Evolutionary conservation across 2,329 filamentous ascomycete species (phyloP), one percentile per base, ranked within the genome.

Genomic region (Venturia aucupariae): DNA sequence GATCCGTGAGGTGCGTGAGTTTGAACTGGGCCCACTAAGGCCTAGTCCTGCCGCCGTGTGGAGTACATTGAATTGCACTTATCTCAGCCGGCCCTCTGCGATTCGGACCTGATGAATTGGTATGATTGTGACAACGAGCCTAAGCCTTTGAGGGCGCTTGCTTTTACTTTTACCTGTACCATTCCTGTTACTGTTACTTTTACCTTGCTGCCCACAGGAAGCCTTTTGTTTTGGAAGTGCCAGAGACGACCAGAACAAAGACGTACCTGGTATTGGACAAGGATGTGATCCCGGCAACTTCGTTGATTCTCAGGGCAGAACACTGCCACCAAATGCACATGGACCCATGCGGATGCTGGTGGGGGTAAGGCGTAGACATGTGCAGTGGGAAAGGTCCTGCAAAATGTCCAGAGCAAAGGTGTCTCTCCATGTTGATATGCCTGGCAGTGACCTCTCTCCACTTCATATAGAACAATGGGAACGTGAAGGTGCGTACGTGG

Each of bases 261-360:
- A 57, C 1, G 51, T n/a, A 7, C 8, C 5, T 13, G 5, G 30
- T 57, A 57, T 57, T 35, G 51, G 51, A n/a, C 51, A 35, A 57
- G 51, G 51, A 22, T 57, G 13, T n/a, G 51, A 35, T 35, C 51
- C 51, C 51, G 35, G 51, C 51, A 57, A 19, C 10, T 32, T 38
- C 30, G 30, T 32, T 27, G 10, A 57, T 57, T 22, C 30, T 57
- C 51, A 57, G 51, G 51, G 51, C 51, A 57, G 30, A 19, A 57
- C 30, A 57, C 30, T 32, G 51, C 51, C 51, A 57, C 51, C 51
- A 35, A 27, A 35, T 35, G 51, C 51, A 35, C 51, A 57, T 57
- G 51, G 51, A 57, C 22, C 51, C 3, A 38, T 57, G 51, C 51
- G 19, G 51, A 57, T 35, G 30, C 51, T 57, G 51, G 51, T 35